Evolutionary conservation across 2,329 filamentous ascomycete species (phyloP).

Genomic region (Aspergillus tubingensis): DNA sequence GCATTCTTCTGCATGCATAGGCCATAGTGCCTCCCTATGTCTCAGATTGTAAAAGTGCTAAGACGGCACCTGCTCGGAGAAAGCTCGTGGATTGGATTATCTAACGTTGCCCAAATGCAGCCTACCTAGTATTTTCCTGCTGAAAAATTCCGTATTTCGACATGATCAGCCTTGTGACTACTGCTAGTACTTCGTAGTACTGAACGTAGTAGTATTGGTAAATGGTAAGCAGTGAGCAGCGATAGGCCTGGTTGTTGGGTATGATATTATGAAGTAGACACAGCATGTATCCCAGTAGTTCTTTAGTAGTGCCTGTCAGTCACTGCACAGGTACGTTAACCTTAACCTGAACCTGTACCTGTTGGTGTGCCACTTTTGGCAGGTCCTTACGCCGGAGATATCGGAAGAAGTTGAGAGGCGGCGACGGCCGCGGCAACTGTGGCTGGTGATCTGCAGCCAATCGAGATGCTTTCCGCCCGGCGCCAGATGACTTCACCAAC

Average conservation of each 20-base stretch:
- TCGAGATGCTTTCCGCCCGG: constrained; percentile 9
- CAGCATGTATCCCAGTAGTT: too few relatives aligned
- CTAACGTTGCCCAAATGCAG: too few relatives aligned
- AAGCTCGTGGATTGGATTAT: neutral
- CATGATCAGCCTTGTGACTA: neutral
- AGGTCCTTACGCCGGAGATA: neutral
- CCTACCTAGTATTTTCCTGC: neutral
- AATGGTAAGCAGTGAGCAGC: neutral
- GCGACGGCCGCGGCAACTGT: neutral
- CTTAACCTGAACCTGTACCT: neutral
- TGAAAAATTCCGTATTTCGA: neutral
- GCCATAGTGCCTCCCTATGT: neutral
- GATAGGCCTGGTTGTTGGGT: neutral
- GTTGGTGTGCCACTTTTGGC: neutral
- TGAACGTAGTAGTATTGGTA: too few relatives aligned
- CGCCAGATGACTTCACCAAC: constrained; percentile 25
- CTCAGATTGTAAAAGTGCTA: neutral
- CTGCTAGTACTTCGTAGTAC: too few relatives aligned
- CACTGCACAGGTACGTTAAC: neutral
- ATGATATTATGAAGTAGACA: neutral
- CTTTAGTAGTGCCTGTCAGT: neutral
- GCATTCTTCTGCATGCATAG: neutral
- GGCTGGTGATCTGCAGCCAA: constrained; percentile 17
- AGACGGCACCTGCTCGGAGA: neutral
- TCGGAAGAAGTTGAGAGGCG: neutral